Base-by-base conservation (phyloP, 495 filamentous ascomycete genomes). In the Neurospora sp. region DNA sequence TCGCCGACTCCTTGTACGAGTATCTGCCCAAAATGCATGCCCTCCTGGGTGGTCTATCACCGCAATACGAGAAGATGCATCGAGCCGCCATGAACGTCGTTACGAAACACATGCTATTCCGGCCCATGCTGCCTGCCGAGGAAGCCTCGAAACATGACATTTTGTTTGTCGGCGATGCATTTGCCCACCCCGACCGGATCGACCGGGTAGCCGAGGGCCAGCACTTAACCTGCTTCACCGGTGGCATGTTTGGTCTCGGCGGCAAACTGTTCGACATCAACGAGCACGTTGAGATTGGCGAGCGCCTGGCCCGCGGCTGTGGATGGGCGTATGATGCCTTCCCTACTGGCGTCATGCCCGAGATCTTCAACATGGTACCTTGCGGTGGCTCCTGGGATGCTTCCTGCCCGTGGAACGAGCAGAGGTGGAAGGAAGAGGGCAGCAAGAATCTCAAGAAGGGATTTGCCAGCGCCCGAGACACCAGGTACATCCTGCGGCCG, bases 191-290 rank as follows among this genome's bases (percentile, higher is more conserved):
- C 3, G 70, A 73, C 4, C 70, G 61, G 8, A 69, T 77, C n/a
- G 61, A 78, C n/a, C 73, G 78, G 3, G 77, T 78, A 14, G 53
- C 80, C 4, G 81, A 84, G 68, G 77, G 75, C 12, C 83, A 86
- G 74, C 85, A 87, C 77, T 77, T 86, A 2, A 77, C 78, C 38
- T 97, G 95, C 78, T 98, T 97, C 76, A 87, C 88, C 1, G 94
- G 94, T 8, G 94, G 93, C 37, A 97, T 97, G 94, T 88, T 96
- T 65, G 94, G 88, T 10, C 82, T 98, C 59, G 94, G 92, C 35
- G 90, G 92, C 39, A 92, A 89, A 77, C 83, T 93, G 6, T 93
- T 94, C 74, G 85, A 86, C 31, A 84, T 90, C 35, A 82, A 89
- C 3, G 84, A 86, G 4, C 92, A 98, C 75, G 80, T 97, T 47